Evolutionary conservation across 176 grass and related monocot genomes (phyloP), one percentile per base, ranked within the genome.

Genomic region (Zoysia japonica): DNA sequence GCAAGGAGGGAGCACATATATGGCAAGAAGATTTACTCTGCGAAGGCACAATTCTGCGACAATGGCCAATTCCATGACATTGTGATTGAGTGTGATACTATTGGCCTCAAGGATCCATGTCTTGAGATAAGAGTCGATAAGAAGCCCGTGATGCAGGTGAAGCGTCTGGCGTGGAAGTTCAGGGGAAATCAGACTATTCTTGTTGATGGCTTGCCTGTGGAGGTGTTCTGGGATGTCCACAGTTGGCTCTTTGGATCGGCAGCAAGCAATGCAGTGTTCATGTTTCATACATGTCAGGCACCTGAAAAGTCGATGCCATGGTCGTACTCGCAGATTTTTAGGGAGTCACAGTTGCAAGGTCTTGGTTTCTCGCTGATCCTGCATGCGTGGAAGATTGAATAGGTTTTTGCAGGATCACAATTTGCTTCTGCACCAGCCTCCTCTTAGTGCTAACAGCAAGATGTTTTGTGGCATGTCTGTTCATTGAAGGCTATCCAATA

Each of bases 151-250:
- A 90, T 93, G 87, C 87, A 76, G 78, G 87, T 93, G 50, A 87
- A 90, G 81, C 82, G 81, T 37, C 70, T 93, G 17, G 84, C 70
- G 0, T 93, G 91, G 91, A 90, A 93, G 53, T 93, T 93, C 16
- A 84, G 87, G 68, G 87, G 91, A 12, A 93, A 93, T 66, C 91
- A 87, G 73, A 89, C 91, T 12, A 93, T 93, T n/a, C 84, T 93
- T 12, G 91, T 93, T 5, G 91, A 93, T 43, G 87, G 87, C 63
- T 76, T 90, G 72, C 90, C 84, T 14, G 87, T 93, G 42, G 87
- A 89, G 76, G 87, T 93, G 41, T 89, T 93, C 44, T 93, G 90
- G 90, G 87, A 93, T 51, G 87, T 89, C 38, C 90, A 89, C 77
- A 89, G 78, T 49, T 93, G 87, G 90, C 84, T 93, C 45, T 89